Conservation (phyloP, 495 filamentous ascomycete species). For the Entonaema liquescens region DNA sequence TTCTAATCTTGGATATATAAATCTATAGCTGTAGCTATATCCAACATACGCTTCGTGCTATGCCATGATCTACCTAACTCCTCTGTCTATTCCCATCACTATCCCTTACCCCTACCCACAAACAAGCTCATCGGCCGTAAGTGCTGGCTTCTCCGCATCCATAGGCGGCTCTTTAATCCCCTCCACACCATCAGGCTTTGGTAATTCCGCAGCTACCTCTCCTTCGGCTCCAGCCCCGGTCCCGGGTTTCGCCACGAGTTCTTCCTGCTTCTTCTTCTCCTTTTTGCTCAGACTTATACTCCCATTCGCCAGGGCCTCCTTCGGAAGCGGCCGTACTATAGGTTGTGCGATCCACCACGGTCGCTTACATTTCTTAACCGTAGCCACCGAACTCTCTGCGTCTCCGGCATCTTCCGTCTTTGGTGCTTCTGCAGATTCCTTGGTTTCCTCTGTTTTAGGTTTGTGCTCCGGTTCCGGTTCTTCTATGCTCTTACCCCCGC, state of each 20-base stretch:
- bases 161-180: slow-evolving; percentile 44
- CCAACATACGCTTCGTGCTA: not conserved
- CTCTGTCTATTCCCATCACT: slow-evolving; percentile 9
- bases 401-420: slow-evolving; percentile 35
- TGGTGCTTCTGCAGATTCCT: slow-evolving; percentile 41
- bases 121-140: slow-evolving; percentile 42
- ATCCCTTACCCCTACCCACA: slow-evolving; percentile 29
- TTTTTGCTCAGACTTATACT: slow-evolving; percentile 71
- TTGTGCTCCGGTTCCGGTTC: slow-evolving; percentile 50
- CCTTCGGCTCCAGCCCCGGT: not conserved
- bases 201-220: slow-evolving; percentile 28
- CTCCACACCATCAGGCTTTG: slow-evolving; percentile 40
- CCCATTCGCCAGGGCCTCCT: slow-evolving; percentile 86
- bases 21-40: no score
- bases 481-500: slow-evolving; percentile 64
- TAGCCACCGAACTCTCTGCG: slow-evolving; percentile 68
- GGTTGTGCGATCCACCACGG: slow-evolving; percentile 97
- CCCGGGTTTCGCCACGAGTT: slow-evolving; percentile 31
- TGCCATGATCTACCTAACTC: slow-evolving; percentile 1
- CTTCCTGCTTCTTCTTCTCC: slow-evolving; percentile 52
- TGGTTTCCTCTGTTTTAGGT: slow-evolving; percentile 41
- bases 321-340: slow-evolving; percentile 84
- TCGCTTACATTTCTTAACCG: slow-evolving; percentile 73
- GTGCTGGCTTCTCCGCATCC: slow-evolving; percentile 15
- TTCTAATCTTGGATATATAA: not conserved